A percentile compares a stretch with the other conserved stretches of the same genome.
phyloP scores from a whole-genome alignment of 805 yeast species.

The Yamadazyma olivae region DNA sequence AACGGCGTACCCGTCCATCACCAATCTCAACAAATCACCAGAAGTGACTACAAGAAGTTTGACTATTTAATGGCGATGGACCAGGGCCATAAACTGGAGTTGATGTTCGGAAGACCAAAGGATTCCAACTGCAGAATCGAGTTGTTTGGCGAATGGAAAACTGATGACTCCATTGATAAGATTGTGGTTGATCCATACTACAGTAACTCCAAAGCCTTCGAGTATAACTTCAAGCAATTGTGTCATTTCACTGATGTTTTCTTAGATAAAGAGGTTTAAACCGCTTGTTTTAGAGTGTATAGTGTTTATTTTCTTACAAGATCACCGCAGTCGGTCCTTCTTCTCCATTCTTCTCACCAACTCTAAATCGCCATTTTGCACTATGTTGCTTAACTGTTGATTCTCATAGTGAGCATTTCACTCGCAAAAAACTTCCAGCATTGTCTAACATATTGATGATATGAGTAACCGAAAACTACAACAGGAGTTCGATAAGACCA shows the following conservation, averaged over 20 bases:
- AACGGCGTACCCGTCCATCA: slow-evolving; percentile 78
- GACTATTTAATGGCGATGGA: slow-evolving; percentile 76
- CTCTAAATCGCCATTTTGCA: too few species aligned
- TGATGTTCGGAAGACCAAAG: slow-evolving; percentile 52
- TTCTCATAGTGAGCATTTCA: too few species aligned
- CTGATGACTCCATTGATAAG: slow-evolving; percentile 44
- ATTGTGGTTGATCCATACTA: slow-evolving; percentile 91
- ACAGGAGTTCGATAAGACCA: slow-evolving; percentile 88
- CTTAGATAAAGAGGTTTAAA: slow-evolving; percentile 49
- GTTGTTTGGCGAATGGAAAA: slow-evolving; percentile 81
- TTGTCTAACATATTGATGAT: background rate
- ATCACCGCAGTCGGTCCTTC: too few species aligned
- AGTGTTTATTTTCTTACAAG: too few species aligned
- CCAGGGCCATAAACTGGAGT: slow-evolving; percentile 51
- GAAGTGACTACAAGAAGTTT: slow-evolving; percentile 51
- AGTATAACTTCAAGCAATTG: slow-evolving; percentile 71
- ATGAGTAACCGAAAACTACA: slow-evolving; percentile 47
- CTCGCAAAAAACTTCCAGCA: background rate
- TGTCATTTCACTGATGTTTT: slow-evolving; percentile 73
- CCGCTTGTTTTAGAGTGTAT: too few species aligned
- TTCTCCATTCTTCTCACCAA: too few species aligned
- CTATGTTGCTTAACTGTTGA: too few species aligned
- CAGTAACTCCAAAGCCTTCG: slow-evolving; percentile 84
- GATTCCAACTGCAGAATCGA: slow-evolving; percentile 47
- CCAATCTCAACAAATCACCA: slow-evolving; percentile 63